A percentile compares a stretch with the other conserved stretches of the same genome.
phyloP scores from a whole-genome alignment of 768 basidiomycete genomes.

The Russula foetens region DNA sequence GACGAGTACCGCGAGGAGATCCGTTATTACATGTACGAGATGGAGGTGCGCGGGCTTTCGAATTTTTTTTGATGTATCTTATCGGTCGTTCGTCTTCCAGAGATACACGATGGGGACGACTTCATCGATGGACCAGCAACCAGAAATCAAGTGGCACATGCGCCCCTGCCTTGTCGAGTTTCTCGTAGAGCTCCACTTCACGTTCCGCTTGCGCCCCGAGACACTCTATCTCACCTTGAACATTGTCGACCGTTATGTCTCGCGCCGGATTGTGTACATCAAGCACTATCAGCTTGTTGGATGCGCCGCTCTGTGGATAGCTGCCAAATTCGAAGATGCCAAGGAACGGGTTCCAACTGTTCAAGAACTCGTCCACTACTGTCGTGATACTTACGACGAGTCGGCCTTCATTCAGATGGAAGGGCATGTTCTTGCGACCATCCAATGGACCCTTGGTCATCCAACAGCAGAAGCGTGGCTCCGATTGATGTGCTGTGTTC shows the following conservation, averaged over 20 bases:
- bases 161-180: constrained; percentile 98
- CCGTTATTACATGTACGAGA: constrained; percentile 88
- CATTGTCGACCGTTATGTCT: constrained; percentile 98
- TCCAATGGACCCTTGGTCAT: constrained; percentile 94
- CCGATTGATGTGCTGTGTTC: constrained; percentile 68
- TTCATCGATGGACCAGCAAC: constrained; percentile 97
- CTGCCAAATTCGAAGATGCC: constrained; percentile 97
- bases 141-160: constrained; percentile 99
- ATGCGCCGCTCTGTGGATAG: constrained; percentile 98
- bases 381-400: constrained; percentile 95
- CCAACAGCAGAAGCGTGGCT: constrained; percentile 99
- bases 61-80: neutral
- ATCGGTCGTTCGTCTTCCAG: constrained; percentile 33
- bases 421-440: constrained; percentile 90
- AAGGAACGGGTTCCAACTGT: constrained; percentile 97
- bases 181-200: constrained; percentile 96
- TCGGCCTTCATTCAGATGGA: constrained; percentile 99
- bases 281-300: constrained; percentile 99
- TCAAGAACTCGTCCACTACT: constrained; percentile 89
- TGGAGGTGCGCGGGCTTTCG: constrained; percentile 74
- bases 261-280: constrained; percentile 95
- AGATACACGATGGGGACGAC: constrained; percentile 83
- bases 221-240: constrained; percentile 98
- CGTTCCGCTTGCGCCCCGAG: constrained; percentile 95
- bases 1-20: constrained; percentile 96